Evolutionary conservation across 2,329 filamentous ascomycete genomes (phyloP).

Genomic region (Colletotrichum coccodes): DNA sequence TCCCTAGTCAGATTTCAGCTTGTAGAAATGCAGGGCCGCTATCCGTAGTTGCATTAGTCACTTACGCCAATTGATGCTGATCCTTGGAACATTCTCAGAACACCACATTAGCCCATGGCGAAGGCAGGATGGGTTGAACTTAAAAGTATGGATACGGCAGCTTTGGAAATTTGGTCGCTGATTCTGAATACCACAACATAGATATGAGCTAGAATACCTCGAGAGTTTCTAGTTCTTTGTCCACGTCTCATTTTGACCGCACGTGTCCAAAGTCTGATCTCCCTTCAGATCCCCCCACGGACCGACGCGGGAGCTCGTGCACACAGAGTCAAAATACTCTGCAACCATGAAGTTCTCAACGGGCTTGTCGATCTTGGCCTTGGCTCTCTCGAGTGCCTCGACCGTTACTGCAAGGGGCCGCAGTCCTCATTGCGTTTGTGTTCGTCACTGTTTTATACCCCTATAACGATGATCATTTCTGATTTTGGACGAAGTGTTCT

Average conservation of each 20-base stretch:
- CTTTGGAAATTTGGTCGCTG: background rate
- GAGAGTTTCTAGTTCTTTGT: background rate
- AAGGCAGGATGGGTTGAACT: background rate
- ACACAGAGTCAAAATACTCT: background rate
- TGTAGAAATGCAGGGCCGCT: background rate
- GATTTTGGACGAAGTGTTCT: constrained; percentile 36
- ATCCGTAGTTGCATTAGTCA: background rate
- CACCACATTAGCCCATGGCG: background rate
- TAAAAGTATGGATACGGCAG: background rate
- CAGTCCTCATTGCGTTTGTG: constrained; percentile 13
- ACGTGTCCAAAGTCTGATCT: background rate
- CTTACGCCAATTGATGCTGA: background rate
- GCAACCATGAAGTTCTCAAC: constrained; percentile 11
- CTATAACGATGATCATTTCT: background rate
- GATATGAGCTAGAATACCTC: background rate
- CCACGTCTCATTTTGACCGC: background rate
- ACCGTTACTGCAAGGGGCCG: background rate
- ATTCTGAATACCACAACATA: background rate
- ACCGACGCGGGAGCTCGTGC: background rate
- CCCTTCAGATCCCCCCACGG: background rate
- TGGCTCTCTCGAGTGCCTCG: background rate
- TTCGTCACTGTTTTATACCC: background rate
- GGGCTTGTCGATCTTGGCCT: constrained; percentile 10
- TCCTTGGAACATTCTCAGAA: background rate
- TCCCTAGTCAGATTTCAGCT: background rate